A percentile compares a stretch with the other conserved stretches of the same genome.
phyloP scores from a whole-genome alignment of 345 rosid species.

The Moringa oleifera region DNA sequence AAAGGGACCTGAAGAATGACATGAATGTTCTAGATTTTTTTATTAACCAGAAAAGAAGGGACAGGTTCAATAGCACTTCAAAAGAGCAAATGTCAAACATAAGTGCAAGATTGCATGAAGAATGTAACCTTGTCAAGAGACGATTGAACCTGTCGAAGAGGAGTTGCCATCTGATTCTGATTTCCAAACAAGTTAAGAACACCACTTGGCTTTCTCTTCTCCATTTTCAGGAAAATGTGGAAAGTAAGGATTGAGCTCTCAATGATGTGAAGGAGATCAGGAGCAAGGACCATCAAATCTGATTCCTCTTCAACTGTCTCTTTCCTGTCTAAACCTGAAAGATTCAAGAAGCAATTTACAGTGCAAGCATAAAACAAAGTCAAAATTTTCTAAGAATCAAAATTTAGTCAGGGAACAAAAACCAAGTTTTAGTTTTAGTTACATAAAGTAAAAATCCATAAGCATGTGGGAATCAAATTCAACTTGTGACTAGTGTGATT shows the following conservation, averaged over 20 bases:
- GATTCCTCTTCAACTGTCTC: slow-evolving; percentile 52
- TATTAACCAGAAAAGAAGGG: not conserved
- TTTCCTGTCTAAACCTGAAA: slow-evolving; percentile 53
- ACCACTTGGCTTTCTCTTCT: slow-evolving; percentile 52
- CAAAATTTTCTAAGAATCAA: not conserved
- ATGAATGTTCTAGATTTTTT: not conserved
- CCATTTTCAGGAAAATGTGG: slow-evolving; percentile 68
- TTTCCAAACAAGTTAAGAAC: slow-evolving; percentile 62
- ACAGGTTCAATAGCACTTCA: not conserved
- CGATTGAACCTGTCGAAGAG: slow-evolving; percentile 70
- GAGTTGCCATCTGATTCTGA: slow-evolving; percentile 58
- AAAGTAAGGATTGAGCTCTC: slow-evolving; percentile 67
- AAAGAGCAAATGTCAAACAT: not conserved
- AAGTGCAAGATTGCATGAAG: not conserved
- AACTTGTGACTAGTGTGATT: not conserved
- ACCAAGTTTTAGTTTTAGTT: not conserved
- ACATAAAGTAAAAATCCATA: slow-evolving; percentile 3
- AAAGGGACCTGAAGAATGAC: not conserved
- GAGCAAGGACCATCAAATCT: slow-evolving; percentile 44
- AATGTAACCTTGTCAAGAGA: slow-evolving; percentile 59
- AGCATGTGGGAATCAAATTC: not conserved
- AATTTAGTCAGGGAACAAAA: not conserved
- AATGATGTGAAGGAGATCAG: slow-evolving; percentile 57
- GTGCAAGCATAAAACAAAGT: slow-evolving; percentile 8
- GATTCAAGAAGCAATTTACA: slow-evolving; percentile 13